These are phyloP conservation scores for Amylostereum areolatum DNA, from an alignment of 1,284 basidiomycete species.

Conservation along the genomic window DNA sequence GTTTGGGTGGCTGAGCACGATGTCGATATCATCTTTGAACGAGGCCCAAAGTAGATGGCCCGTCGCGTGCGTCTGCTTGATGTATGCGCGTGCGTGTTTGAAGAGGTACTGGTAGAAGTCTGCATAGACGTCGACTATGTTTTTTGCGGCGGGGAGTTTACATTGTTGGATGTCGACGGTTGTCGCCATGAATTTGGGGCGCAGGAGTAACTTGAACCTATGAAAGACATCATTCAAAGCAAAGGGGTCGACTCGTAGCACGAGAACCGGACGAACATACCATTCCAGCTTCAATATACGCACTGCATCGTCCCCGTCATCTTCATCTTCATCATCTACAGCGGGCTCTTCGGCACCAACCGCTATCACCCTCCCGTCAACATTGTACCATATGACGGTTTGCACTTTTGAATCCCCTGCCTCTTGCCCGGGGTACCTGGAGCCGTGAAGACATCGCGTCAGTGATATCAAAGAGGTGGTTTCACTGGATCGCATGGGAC, in stretches of 20 bases:
- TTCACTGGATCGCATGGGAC: no score
- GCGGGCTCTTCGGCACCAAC: slow-evolving; percentile 28
- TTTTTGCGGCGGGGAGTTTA: slow-evolving; percentile 4
- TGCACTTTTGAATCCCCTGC: slow-evolving; percentile 29
- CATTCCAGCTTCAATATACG: slow-evolving; percentile 22
- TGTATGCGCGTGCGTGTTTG: neutral
- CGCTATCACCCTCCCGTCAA: slow-evolving; percentile 20
- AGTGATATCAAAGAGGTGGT: neutral
- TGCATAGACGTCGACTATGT: slow-evolving; percentile 8
- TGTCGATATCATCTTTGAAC: slow-evolving; percentile 17
- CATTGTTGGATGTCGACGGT: neutral
- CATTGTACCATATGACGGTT: slow-evolving; percentile 28
- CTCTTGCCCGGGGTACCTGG: slow-evolving; percentile 8
- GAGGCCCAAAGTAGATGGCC: neutral
- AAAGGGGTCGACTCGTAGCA: neutral
- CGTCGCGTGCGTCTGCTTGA: slow-evolving; percentile 3
- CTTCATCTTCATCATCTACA: slow-evolving; percentile 19
- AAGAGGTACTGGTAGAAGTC: slow-evolving; percentile 9
- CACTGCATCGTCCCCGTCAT: slow-evolving; percentile 17
- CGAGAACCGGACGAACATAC: slow-evolving; percentile 9
- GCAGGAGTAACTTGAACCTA: slow-evolving; percentile 15
- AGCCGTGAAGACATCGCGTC: neutral
- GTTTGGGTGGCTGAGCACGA: slow-evolving; percentile 30
- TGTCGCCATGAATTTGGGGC: slow-evolving; percentile 1
- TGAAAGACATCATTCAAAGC: neutral